Evolutionary conservation across 2,329 filamentous ascomycete species (phyloP).

Genomic region (Fusarium sp.): DNA sequence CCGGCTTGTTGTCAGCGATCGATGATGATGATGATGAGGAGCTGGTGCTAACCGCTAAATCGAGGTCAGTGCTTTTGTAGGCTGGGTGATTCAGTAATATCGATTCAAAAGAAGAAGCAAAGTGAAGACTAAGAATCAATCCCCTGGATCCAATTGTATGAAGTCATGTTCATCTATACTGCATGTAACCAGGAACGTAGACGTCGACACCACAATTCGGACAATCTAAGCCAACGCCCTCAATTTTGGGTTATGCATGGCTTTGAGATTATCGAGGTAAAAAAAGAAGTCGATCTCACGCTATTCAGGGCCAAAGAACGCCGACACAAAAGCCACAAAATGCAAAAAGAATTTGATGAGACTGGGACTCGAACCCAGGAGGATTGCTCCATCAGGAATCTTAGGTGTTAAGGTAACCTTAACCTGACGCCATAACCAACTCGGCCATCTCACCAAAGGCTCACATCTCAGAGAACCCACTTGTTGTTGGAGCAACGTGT

Average conservation of each 20-base stretch:
- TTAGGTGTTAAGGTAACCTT: conserved; percentile 43
- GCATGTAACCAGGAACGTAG: too few relatives aligned
- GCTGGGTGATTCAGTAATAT: neutral
- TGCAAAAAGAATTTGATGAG: conserved; percentile 37
- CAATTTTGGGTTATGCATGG: too few relatives aligned
- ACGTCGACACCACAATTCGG: too few relatives aligned
- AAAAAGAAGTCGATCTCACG: too few relatives aligned
- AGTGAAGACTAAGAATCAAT: neutral
- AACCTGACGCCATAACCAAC: conserved; percentile 46
- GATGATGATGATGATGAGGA: conserved; percentile 19
- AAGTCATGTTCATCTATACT: too few relatives aligned
- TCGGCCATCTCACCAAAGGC: conserved; percentile 42
- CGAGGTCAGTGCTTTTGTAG: conserved; percentile 12
- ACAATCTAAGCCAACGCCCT: too few relatives aligned
- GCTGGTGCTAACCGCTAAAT: conserved; percentile 8
- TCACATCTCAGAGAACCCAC: conserved; percentile 4
- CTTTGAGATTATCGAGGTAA: too few relatives aligned
- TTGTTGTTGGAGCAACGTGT: neutral
- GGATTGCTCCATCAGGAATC: conserved; percentile 44
- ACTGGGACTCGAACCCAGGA: conserved; percentile 46
- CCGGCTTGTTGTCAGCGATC: conserved; percentile 5
- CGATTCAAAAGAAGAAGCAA: neutral
- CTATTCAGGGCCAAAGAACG: too few relatives aligned
- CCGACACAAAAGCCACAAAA: too few relatives aligned
- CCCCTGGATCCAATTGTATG: too few relatives aligned